A percentile compares a stretch with the other conserved stretches of the same genome.
These are phyloP conservation scores for Diplodia seriata DNA, from an alignment of 2,329 filamentous ascomycete genomes.

Conservation along the genomic window DNA sequence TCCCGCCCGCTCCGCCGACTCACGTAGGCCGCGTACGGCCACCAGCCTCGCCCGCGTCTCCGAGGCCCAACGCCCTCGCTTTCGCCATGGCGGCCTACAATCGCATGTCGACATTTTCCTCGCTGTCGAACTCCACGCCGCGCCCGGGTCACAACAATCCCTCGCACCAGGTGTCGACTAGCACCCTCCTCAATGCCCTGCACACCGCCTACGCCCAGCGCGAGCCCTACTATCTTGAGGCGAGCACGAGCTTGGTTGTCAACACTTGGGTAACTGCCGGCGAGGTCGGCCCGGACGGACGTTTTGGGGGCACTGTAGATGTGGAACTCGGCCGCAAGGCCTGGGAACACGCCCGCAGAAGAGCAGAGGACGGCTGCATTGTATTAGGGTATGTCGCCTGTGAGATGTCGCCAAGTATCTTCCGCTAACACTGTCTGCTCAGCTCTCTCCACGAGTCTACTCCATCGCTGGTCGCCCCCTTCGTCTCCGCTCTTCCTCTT, in stretches of 20 bases:
- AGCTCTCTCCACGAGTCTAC: conserved; percentile 89
- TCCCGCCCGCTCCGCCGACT: background rate
- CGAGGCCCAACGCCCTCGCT: conserved; percentile 6
- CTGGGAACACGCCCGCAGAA: conserved; percentile 94
- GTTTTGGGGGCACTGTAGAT: conserved; percentile 80
- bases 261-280: conserved; percentile 93
- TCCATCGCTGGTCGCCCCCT: conserved; percentile 82
- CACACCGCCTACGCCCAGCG: conserved; percentile 86
- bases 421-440: conserved; percentile 24
- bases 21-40: background rate
- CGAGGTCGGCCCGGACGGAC: conserved; percentile 71
- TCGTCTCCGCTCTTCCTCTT: conserved; percentile 81
- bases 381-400: conserved; percentile 73
- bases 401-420: background rate
- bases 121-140: conserved; percentile 63
- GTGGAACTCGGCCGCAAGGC: conserved; percentile 77
- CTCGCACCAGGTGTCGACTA: conserved; percentile 84
- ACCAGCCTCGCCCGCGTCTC: conserved; percentile 20
- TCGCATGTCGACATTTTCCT: conserved; percentile 68
- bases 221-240: conserved; percentile 85
- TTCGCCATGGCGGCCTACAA: conserved; percentile 56
- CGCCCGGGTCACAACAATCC: conserved; percentile 66
- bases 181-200: conserved; percentile 87
- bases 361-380: conserved; percentile 95
- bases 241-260: conserved; percentile 88